Evolutionary conservation across 78 protist species (phyloP), one percentile per base, ranked within the genome.

Genomic region (Cavenderia fasciculata): DNA sequence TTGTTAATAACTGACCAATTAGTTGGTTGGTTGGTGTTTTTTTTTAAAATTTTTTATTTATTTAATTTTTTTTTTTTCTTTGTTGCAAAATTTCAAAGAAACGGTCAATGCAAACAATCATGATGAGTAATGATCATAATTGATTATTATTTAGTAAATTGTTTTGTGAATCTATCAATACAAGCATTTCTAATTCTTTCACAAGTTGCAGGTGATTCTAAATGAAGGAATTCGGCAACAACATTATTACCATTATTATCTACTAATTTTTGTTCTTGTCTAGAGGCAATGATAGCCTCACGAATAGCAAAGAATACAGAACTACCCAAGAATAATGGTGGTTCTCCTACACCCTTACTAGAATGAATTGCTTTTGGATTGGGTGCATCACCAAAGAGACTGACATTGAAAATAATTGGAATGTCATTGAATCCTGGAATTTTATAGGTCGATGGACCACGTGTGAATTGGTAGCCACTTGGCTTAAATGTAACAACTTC

Each of bases 291-390:
- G 25, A 92, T 51, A 19, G 95, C 91, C 19, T 87, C 33, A 68
- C 96, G 86, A 52, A 96, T 52, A 29, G 98, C 98, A 59, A 93
- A 94, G 85, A 77, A 85, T n/a, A 87, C 97, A 1, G 95, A 43
- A 27, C 51, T 49, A n/a, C 96, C 96, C n/a, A 96, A 77, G 74
- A 94, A 72, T 27, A 96, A 44, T n/a, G 98, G 97, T 36, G 98
- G 98, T 68, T 97, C 98, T 33, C 98, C 98, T 61, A 94, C 92
- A 70, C 90, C 96, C 76, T 96, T 96, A 21, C 95, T 87, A 4
- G 95, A 71, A 33, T 92, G 94, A 36, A 96, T 87, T 36, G 97
- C 98, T 41, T 59, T 54, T 44, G 87, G 85, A 85, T 96, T 95
- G 66, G 86, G 69, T 21, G 94, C 7, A 57, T 96, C 94, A 69